Evolutionary conservation across 768 basidiomycete species (phyloP), one percentile per base, ranked within the genome.

Genomic region (Boletellus ananiceps): DNA sequence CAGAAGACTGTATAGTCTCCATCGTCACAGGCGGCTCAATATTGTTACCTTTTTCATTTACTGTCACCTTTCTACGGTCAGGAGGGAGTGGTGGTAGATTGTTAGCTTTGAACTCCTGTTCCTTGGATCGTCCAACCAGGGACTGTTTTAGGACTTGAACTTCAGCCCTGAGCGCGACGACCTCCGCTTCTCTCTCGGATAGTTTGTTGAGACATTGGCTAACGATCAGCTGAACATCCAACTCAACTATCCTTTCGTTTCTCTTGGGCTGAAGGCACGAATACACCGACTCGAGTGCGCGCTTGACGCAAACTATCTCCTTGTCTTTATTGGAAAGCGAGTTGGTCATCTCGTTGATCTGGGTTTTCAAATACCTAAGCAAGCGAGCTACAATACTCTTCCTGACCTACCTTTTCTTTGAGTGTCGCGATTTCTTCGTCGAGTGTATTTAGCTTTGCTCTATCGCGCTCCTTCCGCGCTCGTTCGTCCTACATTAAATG

Each of bases 201-300:
- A 90, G 64, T 25, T 75, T 78, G 46, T 88, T 85, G 31, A 94
- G 82, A 2, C 83, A 78, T 31, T 78, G 79, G n/a, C 73, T 75
- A 0, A 83, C 88, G 54, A 94, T 84, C 12, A 74, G 58, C 47
- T 84, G 79, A 3, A 86, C 77, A 57, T 91, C 86, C 41, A 84
- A 62, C 42, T 81, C 80, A 0, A 74, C 67, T 41, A 65, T 73
- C 38, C 72, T 74, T 19, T 57, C 62, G 21, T 74, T 74, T 43
- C 78, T 76, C 38, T 78, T 68, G 5, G 78, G 72, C 5, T 77
- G 74, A 63, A 93, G 86, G n/a, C 87, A 78, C 11, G 83, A 83
- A 65, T 90, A 90, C 5, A 94, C 86, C 7, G 88, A 86, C 65
- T 93, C 89, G 33, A 96, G 72, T n/a, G 90, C 87, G 13, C 86